Base-by-base conservation (phyloP, 164 flowering plant species). In the Stephania yunnanensis region DNA sequence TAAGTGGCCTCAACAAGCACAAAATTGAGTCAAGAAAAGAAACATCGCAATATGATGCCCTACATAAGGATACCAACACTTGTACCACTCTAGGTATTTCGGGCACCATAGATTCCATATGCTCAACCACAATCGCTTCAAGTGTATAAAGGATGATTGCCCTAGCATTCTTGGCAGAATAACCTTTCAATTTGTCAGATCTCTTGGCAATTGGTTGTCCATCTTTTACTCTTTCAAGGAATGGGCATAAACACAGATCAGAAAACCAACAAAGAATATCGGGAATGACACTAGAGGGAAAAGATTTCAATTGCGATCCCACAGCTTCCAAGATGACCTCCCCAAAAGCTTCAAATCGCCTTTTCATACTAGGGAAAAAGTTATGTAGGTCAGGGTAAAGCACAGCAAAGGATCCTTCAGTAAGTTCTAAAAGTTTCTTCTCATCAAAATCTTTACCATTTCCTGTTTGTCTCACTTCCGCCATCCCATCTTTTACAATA, bases 221-320 rank as follows among this genome's bases (percentile, higher is more conserved):
- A 12, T 83, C 82, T 44, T 81, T 81, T 30, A 69, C 80, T 61
- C 45, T 75, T 46, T 75, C 75, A 19, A 78, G 52, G 85, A 90
- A 92, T 44, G 92, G 93, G 88, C 91, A 89, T 55, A 78, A 84
- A 76, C 98, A 94, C 76, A 92, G 79, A 77, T 92, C 90, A 74
- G 97, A 89, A 81, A 94, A 90, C 98, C 98, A 94, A 81, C 95
- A 87, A 79, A 94, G 76, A 19, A 89, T 74, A 83, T 94, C 98
- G 25, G 97, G 93, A 58, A 92, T 69, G 70, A 78, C 70, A 83
- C 76, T 76, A 5, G 92, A 76, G 25, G 97, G 79, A 71, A 92
- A 84, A 71, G 87, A 89, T 81, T 83, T 89, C 87, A 94, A 79
- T 75, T 91, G 94, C 88, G 91, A 75, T 10, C 90, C 88, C 79